Conservation (phyloP, 345 rosid genomes). For the Toxicodendron radicans region DNA sequence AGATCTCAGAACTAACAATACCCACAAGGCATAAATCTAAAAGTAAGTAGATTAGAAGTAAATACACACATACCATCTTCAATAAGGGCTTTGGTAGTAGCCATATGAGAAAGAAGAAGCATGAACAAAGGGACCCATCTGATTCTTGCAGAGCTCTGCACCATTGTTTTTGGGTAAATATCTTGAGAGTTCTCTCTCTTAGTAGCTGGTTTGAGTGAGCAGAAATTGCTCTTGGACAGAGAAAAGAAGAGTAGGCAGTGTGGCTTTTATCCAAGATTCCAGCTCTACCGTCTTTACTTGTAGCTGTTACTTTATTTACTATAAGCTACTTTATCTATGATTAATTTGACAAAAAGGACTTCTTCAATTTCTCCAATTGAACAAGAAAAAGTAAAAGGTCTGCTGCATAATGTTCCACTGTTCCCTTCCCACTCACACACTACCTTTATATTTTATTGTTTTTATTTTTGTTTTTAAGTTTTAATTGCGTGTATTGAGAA, state of each 20-base stretch:
- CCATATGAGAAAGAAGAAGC: slow-evolving; percentile 40
- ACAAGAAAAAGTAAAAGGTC: not conserved
- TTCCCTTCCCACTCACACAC: no score
- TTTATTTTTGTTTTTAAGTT: not conserved
- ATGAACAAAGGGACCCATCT: slow-evolving; percentile 41
- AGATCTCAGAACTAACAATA: slow-evolving; percentile 29
- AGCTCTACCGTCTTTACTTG: slow-evolving; percentile 19
- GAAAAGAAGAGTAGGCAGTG: slow-evolving; percentile 21
- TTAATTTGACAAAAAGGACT: not conserved
- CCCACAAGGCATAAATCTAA: slow-evolving; percentile 20
- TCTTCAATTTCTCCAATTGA: not conserved
- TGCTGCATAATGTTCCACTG: slow-evolving; percentile 10
- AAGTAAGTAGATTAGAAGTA: not conserved
- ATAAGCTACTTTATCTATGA: not conserved
- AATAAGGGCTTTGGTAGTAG: slow-evolving; percentile 33
- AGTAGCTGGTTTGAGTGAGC: not conserved
- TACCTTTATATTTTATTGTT: not conserved
- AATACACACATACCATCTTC: slow-evolving; percentile 63
- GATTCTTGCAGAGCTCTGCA: slow-evolving; percentile 26
- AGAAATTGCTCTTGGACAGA: slow-evolving; percentile 26
- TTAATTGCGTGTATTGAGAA: slow-evolving; percentile 35
- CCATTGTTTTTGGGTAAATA: slow-evolving; percentile 35
- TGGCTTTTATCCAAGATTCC: slow-evolving; percentile 58
- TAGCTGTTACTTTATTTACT: not conserved
- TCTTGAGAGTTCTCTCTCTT: slow-evolving; percentile 13